Conservation (phyloP, 2,329 filamentous ascomycete species). For the Neoscytalidium dimidiatum region DNA sequence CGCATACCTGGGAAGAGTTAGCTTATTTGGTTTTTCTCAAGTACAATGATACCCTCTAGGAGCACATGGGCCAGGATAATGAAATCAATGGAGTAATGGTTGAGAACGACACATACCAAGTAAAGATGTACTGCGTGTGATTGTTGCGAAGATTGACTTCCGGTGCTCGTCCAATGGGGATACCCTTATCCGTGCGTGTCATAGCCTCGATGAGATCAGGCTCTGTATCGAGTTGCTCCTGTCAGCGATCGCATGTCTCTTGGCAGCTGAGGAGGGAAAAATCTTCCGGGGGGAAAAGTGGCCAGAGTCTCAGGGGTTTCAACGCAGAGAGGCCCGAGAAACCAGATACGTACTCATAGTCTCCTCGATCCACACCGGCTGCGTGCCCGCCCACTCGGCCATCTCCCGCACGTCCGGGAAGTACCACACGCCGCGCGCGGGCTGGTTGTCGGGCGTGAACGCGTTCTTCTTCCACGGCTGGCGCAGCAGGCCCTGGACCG, state of each 20-base stretch:
- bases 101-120: slow-evolving; percentile 67
- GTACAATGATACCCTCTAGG: neutral
- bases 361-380: slow-evolving; percentile 92
- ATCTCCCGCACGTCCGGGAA: slow-evolving; percentile 94
- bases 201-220: slow-evolving; percentile 77
- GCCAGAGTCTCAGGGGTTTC: no score
- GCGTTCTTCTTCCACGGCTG: slow-evolving; percentile 97
- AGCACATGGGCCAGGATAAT: neutral
- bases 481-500: slow-evolving; percentile 79
- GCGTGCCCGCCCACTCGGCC: slow-evolving; percentile 78
- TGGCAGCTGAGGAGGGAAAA: no score
- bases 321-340: no score
- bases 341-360: slow-evolving; percentile 76
- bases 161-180: slow-evolving; percentile 83
- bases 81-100: neutral
- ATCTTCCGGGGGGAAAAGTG: no score
- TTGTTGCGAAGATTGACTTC: slow-evolving; percentile 96
- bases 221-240: slow-evolving; percentile 50
- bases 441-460: slow-evolving; percentile 90
- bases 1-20: slow-evolving; percentile 67
- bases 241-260: slow-evolving; percentile 8
- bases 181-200: slow-evolving; percentile 75
- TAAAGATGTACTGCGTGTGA: slow-evolving; percentile 98
- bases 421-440: slow-evolving; percentile 83
- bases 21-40: neutral